Evolutionary conservation across 345 rosid species (phyloP), one percentile per base, ranked within the genome.

Genomic region (Sonneratia alba): DNA sequence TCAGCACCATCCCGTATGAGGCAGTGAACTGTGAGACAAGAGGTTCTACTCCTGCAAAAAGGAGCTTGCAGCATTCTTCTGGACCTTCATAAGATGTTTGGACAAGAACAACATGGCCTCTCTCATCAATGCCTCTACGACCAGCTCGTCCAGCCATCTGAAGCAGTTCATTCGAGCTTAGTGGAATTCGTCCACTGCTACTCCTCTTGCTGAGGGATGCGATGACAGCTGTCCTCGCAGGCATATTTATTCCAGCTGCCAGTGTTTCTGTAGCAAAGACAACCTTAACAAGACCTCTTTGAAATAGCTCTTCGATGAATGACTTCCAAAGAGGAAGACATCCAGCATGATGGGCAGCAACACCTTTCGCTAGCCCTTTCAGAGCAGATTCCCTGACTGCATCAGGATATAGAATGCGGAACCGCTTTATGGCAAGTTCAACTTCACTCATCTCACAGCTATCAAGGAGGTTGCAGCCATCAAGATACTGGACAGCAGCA

Each of bases 101-200:
- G 75, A 91, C 79, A 75, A 91, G 79, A 66, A 91, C 96, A 27
- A 90, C 95, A 73, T 94, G 86, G 38, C 98, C 99, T 77, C 76
- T 84, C 73, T 86, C 82, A 79, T 95, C 99, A 73, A 87, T 91
- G 66, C 97, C 99, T 83, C 97, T 86, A 55, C 97, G 93, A 74
- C 99, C 99, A 80, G 97, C 97, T 71, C 99, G 95, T 15, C 99
- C 99, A 0, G 99, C 97, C 99, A 95, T 91, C 79, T 91, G 99
- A 76, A 89, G 86, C 80, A 90, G 76, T 74, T 95, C 97, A 70
- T 91, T 95, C 22, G 99, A 85, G 83, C 89, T 88, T 78, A 91
- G 85, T 57, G 82, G 85, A 69, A 86, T 80, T 12, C 92, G 89
- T 45, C 91, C 99, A 64, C 67, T 83, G 76, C 87, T 83, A 72